phyloP scores from a whole-genome alignment of 2,329 filamentous ascomycete genomes.

The Laburnicola sp. region DNA sequence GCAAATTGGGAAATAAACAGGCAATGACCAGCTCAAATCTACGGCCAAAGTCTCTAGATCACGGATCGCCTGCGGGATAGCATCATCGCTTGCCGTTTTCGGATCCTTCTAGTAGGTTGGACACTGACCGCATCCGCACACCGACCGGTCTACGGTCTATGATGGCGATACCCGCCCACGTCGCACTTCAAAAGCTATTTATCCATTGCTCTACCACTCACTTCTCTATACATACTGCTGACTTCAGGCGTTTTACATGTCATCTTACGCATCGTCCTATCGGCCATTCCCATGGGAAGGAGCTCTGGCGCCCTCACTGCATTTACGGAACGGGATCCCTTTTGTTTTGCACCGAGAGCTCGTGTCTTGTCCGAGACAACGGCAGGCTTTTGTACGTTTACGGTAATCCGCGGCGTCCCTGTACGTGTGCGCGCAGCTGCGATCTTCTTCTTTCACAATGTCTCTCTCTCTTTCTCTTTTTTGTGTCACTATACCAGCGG shows the following conservation, averaged over 20 bases:
- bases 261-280: slow-evolving; percentile 1
- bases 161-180: slow-evolving; percentile 1
- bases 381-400: slow-evolving; percentile 30
- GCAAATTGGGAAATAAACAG: slow-evolving; percentile 55
- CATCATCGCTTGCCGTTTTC: neutral
- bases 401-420: too few species aligned
- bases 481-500: slow-evolving; percentile 33
- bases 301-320: slow-evolving; percentile 35
- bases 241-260: slow-evolving; percentile 4
- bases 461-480: slow-evolving; percentile 12
- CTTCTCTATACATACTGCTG: slow-evolving; percentile 6
- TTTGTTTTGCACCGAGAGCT: slow-evolving; percentile 10
- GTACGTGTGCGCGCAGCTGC: too few species aligned
- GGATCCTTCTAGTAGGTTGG: neutral
- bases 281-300: slow-evolving; percentile 5
- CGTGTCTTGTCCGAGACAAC: slow-evolving; percentile 41
- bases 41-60: slow-evolving; percentile 51
- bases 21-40: slow-evolving; percentile 52
- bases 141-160: neutral
- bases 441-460: too few species aligned
- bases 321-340: slow-evolving; percentile 30
- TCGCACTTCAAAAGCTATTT: slow-evolving; percentile 3
- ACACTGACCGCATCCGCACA: neutral
- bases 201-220: slow-evolving; percentile 17
- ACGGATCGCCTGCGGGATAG: slow-evolving; percentile 40